phyloP scores from a whole-genome alignment of 768 basidiomycete species.

The Amanita pallidorosea region DNA sequence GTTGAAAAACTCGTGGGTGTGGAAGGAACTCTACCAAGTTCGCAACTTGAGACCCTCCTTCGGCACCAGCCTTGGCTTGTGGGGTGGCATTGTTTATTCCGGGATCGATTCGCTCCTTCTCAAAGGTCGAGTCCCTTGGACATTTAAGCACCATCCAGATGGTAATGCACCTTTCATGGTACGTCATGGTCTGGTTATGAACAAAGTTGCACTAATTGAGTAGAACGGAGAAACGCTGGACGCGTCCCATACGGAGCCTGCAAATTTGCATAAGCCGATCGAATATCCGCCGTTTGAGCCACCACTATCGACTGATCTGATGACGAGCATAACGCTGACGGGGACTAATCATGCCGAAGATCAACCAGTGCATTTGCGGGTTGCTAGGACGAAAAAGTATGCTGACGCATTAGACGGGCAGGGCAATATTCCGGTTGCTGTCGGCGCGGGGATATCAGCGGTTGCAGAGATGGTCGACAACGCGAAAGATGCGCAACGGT shows the following conservation, averaged over 20 bases:
- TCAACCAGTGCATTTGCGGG: constrained; percentile 80
- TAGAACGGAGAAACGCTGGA: constrained; percentile 32
- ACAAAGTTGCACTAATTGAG: not conserved
- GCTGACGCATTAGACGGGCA: constrained; percentile 14
- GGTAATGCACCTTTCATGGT: constrained; percentile 16
- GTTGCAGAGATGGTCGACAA: constrained; percentile 14
- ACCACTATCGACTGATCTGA: constrained; percentile 84
- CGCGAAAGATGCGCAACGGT: constrained; percentile 13
- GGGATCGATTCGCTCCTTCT: constrained; percentile 82
- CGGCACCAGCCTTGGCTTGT: constrained; percentile 65
- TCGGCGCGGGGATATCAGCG: constrained; percentile 19
- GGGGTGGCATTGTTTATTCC: constrained; percentile 83
- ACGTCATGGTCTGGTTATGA: constrained; percentile 1
- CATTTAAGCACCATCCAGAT: constrained; percentile 56
- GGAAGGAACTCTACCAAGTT: constrained; percentile 78
- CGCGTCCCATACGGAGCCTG: constrained; percentile 60
- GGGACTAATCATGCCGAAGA: constrained; percentile 97
- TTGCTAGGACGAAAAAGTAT: constrained; percentile 30
- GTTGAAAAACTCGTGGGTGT: constrained; percentile 74
- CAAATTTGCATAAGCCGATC: constrained; percentile 60
- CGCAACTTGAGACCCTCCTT: constrained; percentile 90
- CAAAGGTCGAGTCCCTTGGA: constrained; percentile 86
- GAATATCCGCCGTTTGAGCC: constrained; percentile 82
- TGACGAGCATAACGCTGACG: constrained; percentile 84
- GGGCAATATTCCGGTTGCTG: constrained; percentile 13